Percentiles rank a stretch among this genome's conserved stretches.
phyloP scores from a whole-genome alignment of 805 yeast species.

The Candida orba region DNA sequence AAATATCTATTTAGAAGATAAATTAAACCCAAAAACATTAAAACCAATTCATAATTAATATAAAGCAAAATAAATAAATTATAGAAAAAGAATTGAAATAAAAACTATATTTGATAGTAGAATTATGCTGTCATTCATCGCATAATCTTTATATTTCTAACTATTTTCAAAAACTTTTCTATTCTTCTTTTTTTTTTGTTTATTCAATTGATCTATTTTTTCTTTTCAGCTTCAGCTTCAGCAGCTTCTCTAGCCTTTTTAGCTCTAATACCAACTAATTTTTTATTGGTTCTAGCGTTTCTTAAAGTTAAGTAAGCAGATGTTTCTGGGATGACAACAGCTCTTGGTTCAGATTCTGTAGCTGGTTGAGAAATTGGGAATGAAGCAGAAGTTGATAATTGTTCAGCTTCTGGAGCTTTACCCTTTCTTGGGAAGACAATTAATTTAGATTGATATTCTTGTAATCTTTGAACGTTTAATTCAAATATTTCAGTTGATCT shows the following conservation, averaged over 20 bases:
- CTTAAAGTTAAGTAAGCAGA: slow-evolving; percentile 92
- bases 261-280: slow-evolving; percentile 87
- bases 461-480: slow-evolving; percentile 90
- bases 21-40: slow-evolving; percentile 3
- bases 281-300: slow-evolving; percentile 87
- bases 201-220: slow-evolving; percentile 50
- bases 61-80: not conserved
- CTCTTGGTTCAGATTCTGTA: slow-evolving; percentile 75
- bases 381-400: slow-evolving; percentile 63
- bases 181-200: slow-evolving; percentile 19
- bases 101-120: no score
- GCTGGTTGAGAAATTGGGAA: slow-evolving; percentile 89
- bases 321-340: slow-evolving; percentile 62
- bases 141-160: no score
- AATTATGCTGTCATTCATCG: no score
- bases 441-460: slow-evolving; percentile 93
- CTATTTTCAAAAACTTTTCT: not conserved
- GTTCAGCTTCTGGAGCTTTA: slow-evolving; percentile 72
- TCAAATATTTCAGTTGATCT: slow-evolving; percentile 93
- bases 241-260: slow-evolving; percentile 94
- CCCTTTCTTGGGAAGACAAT: slow-evolving; percentile 93
- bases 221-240: slow-evolving; percentile 99
- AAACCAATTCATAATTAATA: slow-evolving; percentile 2
- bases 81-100: not conserved
- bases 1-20: not conserved